phyloP scores from a whole-genome alignment of 2,329 filamentous ascomycete genomes.

The Dactylellina drechsleri region DNA sequence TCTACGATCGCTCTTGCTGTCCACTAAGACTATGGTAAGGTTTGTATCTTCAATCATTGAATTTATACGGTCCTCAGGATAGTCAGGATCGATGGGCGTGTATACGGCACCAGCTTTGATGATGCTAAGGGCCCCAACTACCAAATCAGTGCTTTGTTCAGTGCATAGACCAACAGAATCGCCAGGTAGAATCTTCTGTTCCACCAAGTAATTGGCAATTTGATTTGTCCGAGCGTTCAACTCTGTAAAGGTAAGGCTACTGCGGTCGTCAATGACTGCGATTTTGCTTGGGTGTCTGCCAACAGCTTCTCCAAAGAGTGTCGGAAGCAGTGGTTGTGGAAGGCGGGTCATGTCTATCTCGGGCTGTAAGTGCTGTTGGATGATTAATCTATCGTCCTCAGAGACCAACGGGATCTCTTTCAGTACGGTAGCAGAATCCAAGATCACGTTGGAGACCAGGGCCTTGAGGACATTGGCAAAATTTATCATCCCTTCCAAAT shows the following conservation, averaged over 20 bases:
- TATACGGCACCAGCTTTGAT: conserved; percentile 27
- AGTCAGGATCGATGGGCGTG: conserved; percentile 32
- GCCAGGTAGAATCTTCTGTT: conserved; percentile 15
- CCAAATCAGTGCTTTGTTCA: conserved; percentile 22
- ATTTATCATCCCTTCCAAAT: conserved; percentile 8
- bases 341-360: conserved; percentile 20
- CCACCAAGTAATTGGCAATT: conserved; percentile 24
- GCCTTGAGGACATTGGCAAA: conserved; percentile 26
- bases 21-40: conserved; percentile 25
- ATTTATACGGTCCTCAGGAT: conserved; percentile 29
- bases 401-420: conserved; percentile 20
- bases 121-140: conserved; percentile 20
- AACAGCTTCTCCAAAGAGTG: conserved; percentile 15
- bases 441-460: conserved; percentile 19
- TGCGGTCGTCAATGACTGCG: conserved; percentile 21
- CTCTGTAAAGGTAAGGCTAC: conserved; percentile 15
- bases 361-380: conserved; percentile 17
- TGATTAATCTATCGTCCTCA: conserved; percentile 8
- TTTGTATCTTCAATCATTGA: conserved; percentile 36
- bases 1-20: conserved; percentile 14
- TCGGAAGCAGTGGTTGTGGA: conserved; percentile 11
- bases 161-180: conserved; percentile 25
- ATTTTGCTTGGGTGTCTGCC: conserved; percentile 6
- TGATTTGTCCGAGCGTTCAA: conserved; percentile 13
- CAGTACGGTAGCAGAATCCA: conserved; percentile 15